These are phyloP conservation scores for Pulveroboletus frians DNA, from an alignment of 768 basidiomycete species.

Conservation along the genomic window DNA sequence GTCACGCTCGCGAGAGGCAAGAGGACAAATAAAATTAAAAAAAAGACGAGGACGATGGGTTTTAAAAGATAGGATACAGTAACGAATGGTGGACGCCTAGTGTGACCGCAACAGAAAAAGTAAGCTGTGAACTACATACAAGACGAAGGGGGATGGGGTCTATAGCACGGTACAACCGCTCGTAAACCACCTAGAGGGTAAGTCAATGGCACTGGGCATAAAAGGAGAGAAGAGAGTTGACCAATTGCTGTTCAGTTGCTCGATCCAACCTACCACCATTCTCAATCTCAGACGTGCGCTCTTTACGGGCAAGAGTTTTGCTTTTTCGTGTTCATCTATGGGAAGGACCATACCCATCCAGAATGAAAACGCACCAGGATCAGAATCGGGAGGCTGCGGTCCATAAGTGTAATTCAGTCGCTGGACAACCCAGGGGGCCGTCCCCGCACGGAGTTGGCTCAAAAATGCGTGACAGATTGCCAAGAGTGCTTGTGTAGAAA, in stretches of 20 bases:
- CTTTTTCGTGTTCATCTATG: conserved; percentile 86
- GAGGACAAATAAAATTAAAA: not conserved
- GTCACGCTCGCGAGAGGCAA: conserved; percentile 2
- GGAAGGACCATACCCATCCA: conserved; percentile 90
- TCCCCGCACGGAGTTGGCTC: conserved; percentile 56
- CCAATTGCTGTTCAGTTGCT: conserved; percentile 61
- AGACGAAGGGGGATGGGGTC: conserved; percentile 6
- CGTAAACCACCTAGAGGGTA: conserved; percentile 63
- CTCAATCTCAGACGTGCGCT: conserved; percentile 73
- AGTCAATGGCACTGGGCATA: conserved; percentile 14
- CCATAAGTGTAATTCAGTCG: conserved; percentile 77
- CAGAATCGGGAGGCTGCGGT: conserved; percentile 54
- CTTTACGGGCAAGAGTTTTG: conserved; percentile 78
- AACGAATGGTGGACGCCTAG: conserved; percentile 8
- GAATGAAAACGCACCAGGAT: conserved; percentile 71
- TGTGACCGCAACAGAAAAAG: conserved; percentile 2
- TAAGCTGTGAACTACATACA: conserved; percentile 11
- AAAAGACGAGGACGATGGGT: conserved; percentile 11
- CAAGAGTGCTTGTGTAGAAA: conserved; percentile 36
- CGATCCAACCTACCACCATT: conserved; percentile 93
- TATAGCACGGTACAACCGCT: conserved; percentile 59
- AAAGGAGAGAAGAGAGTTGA: conserved; percentile 25
- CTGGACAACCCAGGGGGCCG: conserved; percentile 92
- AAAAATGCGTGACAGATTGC: conserved; percentile 57
- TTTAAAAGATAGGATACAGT: conserved; percentile 14